A percentile compares a stretch with the other conserved stretches of the same genome.
These are phyloP conservation scores for Brassica nigra DNA, from an alignment of 345 rosid species.

Conservation along the genomic window DNA sequence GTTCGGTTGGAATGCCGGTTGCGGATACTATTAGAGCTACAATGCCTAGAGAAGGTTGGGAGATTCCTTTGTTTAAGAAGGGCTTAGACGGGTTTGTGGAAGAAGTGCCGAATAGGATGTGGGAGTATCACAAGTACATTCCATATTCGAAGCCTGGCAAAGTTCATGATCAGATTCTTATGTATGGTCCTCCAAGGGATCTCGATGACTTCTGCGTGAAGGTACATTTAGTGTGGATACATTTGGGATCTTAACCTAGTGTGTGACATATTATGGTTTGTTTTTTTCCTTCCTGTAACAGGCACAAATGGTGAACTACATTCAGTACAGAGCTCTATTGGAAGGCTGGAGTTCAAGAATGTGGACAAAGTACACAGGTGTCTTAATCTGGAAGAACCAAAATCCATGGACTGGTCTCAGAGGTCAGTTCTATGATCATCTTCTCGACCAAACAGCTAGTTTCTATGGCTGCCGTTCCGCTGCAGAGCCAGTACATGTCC, in stretches of 20 bases:
- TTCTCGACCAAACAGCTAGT: constrained; percentile 92
- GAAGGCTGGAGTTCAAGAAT: constrained; percentile 94
- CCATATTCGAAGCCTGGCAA: constrained; percentile 84
- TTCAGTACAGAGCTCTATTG: constrained; percentile 88
- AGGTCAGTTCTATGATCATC: constrained; percentile 97
- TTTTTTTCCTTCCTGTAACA: constrained; percentile 30
- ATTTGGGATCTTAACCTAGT: no score
- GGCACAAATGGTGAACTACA: constrained; percentile 94
- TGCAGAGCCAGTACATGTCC: constrained; percentile 93
- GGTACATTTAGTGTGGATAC: constrained; percentile 45
- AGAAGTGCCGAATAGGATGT: constrained; percentile 85
- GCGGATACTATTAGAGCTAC: constrained; percentile 95
- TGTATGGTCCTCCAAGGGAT: constrained; percentile 66
- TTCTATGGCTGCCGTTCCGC: constrained; percentile 92
- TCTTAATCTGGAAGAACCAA: constrained; percentile 96
- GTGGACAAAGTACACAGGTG: constrained; percentile 99
- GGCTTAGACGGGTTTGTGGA: constrained; percentile 66
- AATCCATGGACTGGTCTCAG: constrained; percentile 99
- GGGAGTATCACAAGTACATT: constrained; percentile 95
- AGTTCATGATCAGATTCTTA: constrained; percentile 85
- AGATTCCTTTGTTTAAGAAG: constrained; percentile 78
- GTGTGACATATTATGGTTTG: constrained; percentile 4
- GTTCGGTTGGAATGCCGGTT: constrained; percentile 96
- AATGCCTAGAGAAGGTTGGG: constrained; percentile 93
- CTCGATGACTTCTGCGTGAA: constrained; percentile 97